Base-by-base conservation (phyloP, 108 stramenopile species). In the Heterococcus sp. region DNA sequence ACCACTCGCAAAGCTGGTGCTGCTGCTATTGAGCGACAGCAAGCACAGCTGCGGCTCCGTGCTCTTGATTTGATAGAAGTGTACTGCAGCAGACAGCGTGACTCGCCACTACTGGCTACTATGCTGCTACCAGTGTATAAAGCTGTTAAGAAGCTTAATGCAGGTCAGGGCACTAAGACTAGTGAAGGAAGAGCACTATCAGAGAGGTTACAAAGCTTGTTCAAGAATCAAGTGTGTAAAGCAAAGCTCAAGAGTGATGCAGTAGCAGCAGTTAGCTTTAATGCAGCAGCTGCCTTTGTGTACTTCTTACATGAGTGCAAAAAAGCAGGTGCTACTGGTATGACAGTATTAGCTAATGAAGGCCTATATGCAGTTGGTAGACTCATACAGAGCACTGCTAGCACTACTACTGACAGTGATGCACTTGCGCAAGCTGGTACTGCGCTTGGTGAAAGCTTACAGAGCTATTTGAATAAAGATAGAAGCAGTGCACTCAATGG, bases 41-140 rank as follows among this genome's bases (percentile, higher is more conserved):
- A 72, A 38, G 64, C 72, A 5, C 79, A 81, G 72, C 72, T 81
- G n/a, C 68, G 79, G 1, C 79, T 81, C 2, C 79, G 79, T 2
- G 79, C 79, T 38, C 36, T 81, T 71, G 79, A 81, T 67, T 65
- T 81, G 30, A 37, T 81, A 8, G 79, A 81, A 38, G 79, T 81
- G 1, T 39, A 72, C 1, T 81, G 79, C 65, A 26, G 72, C 8
- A 63, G 79, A 1, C 71, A 38, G 0, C 29, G 30, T 1, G 72
- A 81, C 69, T 81, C 72, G 14, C 65, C 26, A 11, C 26, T 72
- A 32, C 72, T 81, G 26, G 72, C 72, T 31, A 31, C 32, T 1
- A 72, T 67, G n/a, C 36, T 81, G 30, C 14, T 73, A 29, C 79
- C 79, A 0, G 64, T 81, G 32, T 5, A 73, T 28, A 72, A 81